These are phyloP conservation scores for Ramicandelaber brevisporus DNA, from an alignment of 192 early-diverging fungal species.

Conservation along the genomic window DNA sequence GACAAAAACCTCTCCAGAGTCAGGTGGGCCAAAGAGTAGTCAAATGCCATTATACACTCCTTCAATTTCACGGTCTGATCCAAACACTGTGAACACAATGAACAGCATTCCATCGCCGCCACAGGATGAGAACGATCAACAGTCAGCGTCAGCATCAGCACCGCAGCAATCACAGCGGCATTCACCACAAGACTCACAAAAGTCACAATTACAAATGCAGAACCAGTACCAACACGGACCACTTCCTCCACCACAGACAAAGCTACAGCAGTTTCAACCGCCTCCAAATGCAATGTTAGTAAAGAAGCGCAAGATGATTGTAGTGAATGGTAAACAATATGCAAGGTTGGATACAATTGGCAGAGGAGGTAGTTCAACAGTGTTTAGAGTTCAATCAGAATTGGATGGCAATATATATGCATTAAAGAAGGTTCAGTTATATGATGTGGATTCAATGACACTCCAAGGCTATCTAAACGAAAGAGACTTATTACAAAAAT, in stretches of 20 bases:
- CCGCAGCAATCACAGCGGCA: constrained; percentile 1
- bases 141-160: background rate
- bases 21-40: too few species aligned
- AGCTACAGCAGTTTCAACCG: background rate
- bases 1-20: too few species aligned
- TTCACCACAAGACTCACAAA: background rate
- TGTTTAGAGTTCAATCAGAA: constrained; percentile 62
- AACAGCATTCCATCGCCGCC: too few species aligned
- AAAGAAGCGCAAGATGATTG: constrained; percentile 7
- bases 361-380: constrained; percentile 68
- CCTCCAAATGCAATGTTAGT: background rate
- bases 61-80: too few species aligned
- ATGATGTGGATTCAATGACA: constrained; percentile 28
- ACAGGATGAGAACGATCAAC: too few species aligned
- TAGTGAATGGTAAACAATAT: constrained; percentile 19
- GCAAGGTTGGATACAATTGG: constrained; percentile 33
- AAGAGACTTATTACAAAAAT: constrained; percentile 39
- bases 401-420: constrained; percentile 38
- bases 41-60: too few species aligned
- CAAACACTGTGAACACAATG: too few species aligned
- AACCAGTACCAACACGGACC: constrained; percentile 2
- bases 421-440: constrained; percentile 61
- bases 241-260: background rate
- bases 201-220: constrained; percentile 1
- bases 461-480: constrained; percentile 64